Percentiles rank a stretch among this genome's conserved stretches.
These are phyloP conservation scores for Emydomyces testavorans DNA, from an alignment of 2,329 filamentous ascomycete genomes.

Conservation along the genomic window DNA sequence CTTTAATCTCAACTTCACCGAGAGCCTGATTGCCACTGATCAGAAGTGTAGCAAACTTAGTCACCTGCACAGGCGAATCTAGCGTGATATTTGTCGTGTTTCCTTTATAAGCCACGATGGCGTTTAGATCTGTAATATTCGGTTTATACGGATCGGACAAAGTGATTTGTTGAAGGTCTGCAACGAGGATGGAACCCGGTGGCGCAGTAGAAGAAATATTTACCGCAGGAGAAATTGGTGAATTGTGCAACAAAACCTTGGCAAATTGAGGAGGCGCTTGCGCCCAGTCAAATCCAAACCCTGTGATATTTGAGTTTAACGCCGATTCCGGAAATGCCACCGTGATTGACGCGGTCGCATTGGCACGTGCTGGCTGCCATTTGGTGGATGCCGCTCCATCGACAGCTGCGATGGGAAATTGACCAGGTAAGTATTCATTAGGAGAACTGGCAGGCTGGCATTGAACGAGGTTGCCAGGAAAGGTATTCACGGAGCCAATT, in stretches of 20 bases:
- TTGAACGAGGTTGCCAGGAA: constrained; percentile 52
- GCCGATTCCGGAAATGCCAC: constrained; percentile 42
- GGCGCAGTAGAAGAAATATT: constrained; percentile 11
- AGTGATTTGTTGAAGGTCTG: constrained; percentile 23
- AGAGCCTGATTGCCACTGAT: constrained; percentile 36
- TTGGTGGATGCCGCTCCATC: constrained; percentile 56
- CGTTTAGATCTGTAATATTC: constrained; percentile 23
- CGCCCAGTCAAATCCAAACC: constrained; percentile 51
- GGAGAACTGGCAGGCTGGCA: constrained; percentile 46
- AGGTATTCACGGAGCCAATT: constrained; percentile 44
- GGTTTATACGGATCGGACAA: constrained; percentile 32
- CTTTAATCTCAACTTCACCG: constrained; percentile 21
- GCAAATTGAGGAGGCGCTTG: constrained; percentile 44
- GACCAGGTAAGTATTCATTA: constrained; percentile 46
- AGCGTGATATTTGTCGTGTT: constrained; percentile 36
- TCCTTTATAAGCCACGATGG: constrained; percentile 28
- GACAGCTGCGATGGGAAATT: constrained; percentile 56
- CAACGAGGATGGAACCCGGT: constrained; percentile 19
- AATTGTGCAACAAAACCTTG: constrained; percentile 46
- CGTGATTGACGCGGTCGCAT: constrained; percentile 44
- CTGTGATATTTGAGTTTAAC: constrained; percentile 25
- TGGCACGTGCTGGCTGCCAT: constrained; percentile 50
- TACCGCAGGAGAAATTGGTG: constrained; percentile 22
- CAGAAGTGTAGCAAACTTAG: constrained; percentile 34
- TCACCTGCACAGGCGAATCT: constrained; percentile 23